Base-by-base conservation (phyloP, 805 yeast genomes). In the Candida tibetensis region DNA sequence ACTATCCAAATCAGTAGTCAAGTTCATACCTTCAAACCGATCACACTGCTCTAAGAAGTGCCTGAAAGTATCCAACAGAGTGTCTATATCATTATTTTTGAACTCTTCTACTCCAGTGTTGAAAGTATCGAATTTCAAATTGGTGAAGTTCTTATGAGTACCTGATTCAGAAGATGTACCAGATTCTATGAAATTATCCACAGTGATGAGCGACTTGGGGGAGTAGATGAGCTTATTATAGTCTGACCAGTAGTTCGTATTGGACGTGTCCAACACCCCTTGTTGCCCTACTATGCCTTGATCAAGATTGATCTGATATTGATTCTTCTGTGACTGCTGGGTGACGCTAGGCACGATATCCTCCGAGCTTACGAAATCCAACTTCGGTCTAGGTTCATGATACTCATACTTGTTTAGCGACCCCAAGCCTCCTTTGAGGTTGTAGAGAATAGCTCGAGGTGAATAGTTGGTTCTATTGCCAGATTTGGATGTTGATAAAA, bases 391-490 rank as follows among this genome's bases (percentile, higher is more conserved):
- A 8, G 41, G 36, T 31, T 51, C 62, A 31, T 61, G 63, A 44
- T 76, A 79, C 38, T 79, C 83, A 51, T 60, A 72, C 40, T 69
- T 71, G 2, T 77, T 74, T 31, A 86, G 58, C 0, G 87, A 65
- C 0, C 97, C 96, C 52, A 72, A 76, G 0, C 96, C 96, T 34
- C 84, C 82, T 15, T 72, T 66, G 32, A 80, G 73, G 45, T 93
- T 98, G 82, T 90, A 87, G n/a, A 88, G 51, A 25, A 88, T 51
- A 0, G 85, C 77, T 39, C 98, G 64, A 1, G 99, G 98, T n/a
- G 82, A 71, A 54, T 79, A 87, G 45, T 62, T 66, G 36, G 55
- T 50, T n/a, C 79, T 50, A 4, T 46, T 47, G 10, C 41, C 36
- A 26, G 36, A 33, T 37, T 48, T 42, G 28, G 42, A 30, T 4